These are phyloP conservation scores for Leucogyrophana mollusca DNA, from an alignment of 768 basidiomycete species.

Conservation along the genomic window DNA sequence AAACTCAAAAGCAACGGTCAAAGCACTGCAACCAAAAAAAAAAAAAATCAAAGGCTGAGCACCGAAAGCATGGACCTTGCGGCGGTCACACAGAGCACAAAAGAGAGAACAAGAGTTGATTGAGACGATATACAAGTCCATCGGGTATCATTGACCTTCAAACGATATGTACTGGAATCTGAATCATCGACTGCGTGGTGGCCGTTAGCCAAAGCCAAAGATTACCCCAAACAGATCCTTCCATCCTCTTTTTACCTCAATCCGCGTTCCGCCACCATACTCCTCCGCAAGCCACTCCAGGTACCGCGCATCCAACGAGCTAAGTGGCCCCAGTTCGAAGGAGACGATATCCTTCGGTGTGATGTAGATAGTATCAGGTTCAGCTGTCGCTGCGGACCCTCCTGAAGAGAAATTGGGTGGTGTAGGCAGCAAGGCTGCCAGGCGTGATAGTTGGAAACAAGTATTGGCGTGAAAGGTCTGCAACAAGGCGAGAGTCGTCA, in stretches of 20 bases:
- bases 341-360: slow-evolving; percentile 62
- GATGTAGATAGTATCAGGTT: slow-evolving; percentile 40
- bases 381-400: slow-evolving; percentile 12
- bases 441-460: slow-evolving; percentile 52
- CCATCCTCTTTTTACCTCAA: slow-evolving; percentile 46
- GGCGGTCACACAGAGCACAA: too few species aligned
- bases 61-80: too few species aligned
- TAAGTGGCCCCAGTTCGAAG: slow-evolving; percentile 75
- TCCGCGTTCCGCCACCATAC: slow-evolving; percentile 47
- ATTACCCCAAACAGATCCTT: slow-evolving; percentile 43
- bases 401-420: background rate
- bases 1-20: too few species aligned
- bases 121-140: too few species aligned
- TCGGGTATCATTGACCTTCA: too few species aligned
- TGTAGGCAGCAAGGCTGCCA: slow-evolving; percentile 26
- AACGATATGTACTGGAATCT: too few species aligned
- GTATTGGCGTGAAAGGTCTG: slow-evolving; percentile 70
- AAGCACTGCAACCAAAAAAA: too few species aligned
- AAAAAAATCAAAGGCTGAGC: too few species aligned
- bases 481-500: slow-evolving; percentile 57
- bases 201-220: slow-evolving; percentile 38
- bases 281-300: slow-evolving; percentile 75
- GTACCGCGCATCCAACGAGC: slow-evolving; percentile 67
- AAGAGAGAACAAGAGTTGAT: too few species aligned
- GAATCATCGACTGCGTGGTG: background rate